Evolutionary conservation across 805 yeast species (phyloP), one percentile per base, ranked within the genome.

Genomic region (Maudiozyma barnettii): DNA sequence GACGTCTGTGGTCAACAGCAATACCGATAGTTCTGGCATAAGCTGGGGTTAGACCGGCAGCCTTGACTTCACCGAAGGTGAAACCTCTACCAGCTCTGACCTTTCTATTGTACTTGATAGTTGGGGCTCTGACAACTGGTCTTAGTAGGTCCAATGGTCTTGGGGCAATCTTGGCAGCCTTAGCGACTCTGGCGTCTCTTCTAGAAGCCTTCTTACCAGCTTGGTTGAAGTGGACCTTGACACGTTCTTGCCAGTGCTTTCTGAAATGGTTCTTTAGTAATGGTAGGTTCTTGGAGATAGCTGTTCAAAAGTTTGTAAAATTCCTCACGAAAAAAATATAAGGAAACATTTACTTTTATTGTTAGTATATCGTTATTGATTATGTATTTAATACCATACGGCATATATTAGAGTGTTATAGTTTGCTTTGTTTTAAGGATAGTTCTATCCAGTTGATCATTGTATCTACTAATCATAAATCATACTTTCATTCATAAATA

Each of bases 171-270:
- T 77, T 77, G 66, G 96, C 96, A 66, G 96, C 95, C 80, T 85
- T 90, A 66, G 83, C 67, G 70, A 86, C 84, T 78, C 99, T 88
- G 62, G 96, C 84, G 62, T 77, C 78, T 79, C 99, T 85, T 84
- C 99, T 89, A 60, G 95, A 82, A 69, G 77, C 89, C 84, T 93
- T 93, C 84, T 91, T 89, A 75, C 99, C 99, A 71, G 99, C 96
- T 82, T 93, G 99, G 91, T 93, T 97, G 73, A 93, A 85, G 89
- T 95, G 99, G 68, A 88, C 96, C 75, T 81, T 87, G 82, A 93
- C 99, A 72, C 98, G 87, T 77, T 88, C 95, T 80, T 93, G 98
- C 99, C 99, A 93, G 95, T 91, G 91, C 87, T 91, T 91, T 82
- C 97, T 85, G 95, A 91, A 91, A 82, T 93, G 99, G 84, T 91